Evolutionary conservation across 345 rosid species (phyloP).

Genomic region (Eucalyptus erythrocorys): DNA sequence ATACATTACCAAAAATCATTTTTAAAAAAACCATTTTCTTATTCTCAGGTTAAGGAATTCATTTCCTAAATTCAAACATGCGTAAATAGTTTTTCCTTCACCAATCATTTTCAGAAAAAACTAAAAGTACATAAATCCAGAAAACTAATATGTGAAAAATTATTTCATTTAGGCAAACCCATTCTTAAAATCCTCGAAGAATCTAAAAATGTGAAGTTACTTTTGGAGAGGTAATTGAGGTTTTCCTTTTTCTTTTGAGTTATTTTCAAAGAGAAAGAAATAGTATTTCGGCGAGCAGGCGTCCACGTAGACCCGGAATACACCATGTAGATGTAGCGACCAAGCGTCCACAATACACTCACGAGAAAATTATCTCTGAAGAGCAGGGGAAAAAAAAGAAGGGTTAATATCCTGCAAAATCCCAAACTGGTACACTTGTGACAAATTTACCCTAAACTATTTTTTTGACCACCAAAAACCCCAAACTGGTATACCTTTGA

Average conservation of each 20-base stretch:
- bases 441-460: too few relatives aligned
- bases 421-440: too few relatives aligned
- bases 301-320: background rate
- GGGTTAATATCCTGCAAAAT: too few relatives aligned
- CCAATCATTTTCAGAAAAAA: rapidly evolving
- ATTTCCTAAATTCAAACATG: background rate
- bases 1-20: background rate
- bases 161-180: too few relatives aligned
- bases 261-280: background rate
- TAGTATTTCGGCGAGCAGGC: background rate
- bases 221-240: background rate
- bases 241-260: background rate
- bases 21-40: too few relatives aligned
- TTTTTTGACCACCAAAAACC: too few relatives aligned
- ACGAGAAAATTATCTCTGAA: background rate
- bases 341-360: background rate
- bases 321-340: background rate
- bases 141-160: too few relatives aligned
- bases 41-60: background rate
- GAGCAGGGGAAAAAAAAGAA: background rate
- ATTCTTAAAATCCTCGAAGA: background rate
- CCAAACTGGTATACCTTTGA: too few relatives aligned
- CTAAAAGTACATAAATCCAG: too few relatives aligned
- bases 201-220: background rate
- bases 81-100: too few relatives aligned